Conservation (phyloP, 495 filamentous ascomycete genomes). For the Tuber umbilicatum region DNA sequence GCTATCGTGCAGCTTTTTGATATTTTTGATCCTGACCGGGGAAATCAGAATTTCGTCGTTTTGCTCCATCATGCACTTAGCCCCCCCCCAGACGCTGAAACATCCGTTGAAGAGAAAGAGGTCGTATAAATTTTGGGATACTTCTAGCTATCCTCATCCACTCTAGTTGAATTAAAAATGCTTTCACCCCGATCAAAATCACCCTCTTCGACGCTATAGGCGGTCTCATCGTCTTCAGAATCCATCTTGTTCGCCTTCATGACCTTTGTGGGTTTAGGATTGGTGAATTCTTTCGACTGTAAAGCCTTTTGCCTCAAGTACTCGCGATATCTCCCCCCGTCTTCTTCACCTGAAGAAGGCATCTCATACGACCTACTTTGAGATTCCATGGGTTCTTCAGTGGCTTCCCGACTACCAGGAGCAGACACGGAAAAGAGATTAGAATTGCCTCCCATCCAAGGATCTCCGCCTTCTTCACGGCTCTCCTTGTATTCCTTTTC, state of each 20-base stretch:
- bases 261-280: conserved; percentile 49
- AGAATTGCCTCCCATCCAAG: conserved; percentile 69
- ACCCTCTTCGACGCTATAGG: conserved; percentile 55
- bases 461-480: conserved; percentile 57
- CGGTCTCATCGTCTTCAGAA: conserved; percentile 66
- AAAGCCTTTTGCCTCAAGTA: conserved; percentile 78
- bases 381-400: conserved; percentile 49
- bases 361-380: conserved; percentile 48
- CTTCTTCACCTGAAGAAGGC: conserved; percentile 57
- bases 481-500: conserved; percentile 83
- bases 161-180: conserved; percentile 80
- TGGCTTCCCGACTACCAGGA: conserved; percentile 44
- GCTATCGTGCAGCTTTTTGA: background rate
- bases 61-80: background rate
- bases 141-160: conserved; percentile 40
- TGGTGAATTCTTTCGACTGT: conserved; percentile 76
- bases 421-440: conserved; percentile 53
- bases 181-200: conserved; percentile 50
- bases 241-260: conserved; percentile 58
- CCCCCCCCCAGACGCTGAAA: conserved; percentile 50
- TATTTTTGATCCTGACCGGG: background rate
- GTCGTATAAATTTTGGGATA: conserved; percentile 46
- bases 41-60: background rate
- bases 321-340: conserved; percentile 85
- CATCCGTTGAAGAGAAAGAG: conserved; percentile 57